Evolutionary conservation across 2,329 filamentous ascomycete species (phyloP), one percentile per base, ranked within the genome.

Genomic region (Microthyrium microscopicum): DNA sequence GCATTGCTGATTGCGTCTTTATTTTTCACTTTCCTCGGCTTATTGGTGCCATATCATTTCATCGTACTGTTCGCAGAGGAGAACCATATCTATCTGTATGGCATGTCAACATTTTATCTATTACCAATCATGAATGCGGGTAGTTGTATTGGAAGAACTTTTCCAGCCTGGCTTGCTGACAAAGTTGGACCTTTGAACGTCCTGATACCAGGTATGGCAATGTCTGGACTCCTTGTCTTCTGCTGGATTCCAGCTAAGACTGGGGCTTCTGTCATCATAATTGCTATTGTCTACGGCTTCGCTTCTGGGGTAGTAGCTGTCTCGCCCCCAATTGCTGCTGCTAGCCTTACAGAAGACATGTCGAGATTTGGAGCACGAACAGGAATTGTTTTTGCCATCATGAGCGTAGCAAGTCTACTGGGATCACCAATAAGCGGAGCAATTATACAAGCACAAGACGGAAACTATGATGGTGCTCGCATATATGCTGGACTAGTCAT

Each of bases 281-380:
- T 51, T 19, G 44, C 53, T 2, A 34, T 60, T 5, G 40, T 60
- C 27, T 51, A 49, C 35, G 60, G 59, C 13, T 58, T 61, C 44
- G 57, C 58, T 41, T 53, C 48, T 16, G 61, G 60, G 26, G 54
- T 56, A 26, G 52, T 62, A 43, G 52, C 61, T 28, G 48, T 56
- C 1, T 42, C 63, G 21, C 56, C 56, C 4, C 53, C 29, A 8
- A 32, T 29, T 33, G 20, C 18, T 8, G 29, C 26, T 13, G 19
- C 28, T 13, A 21, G 18, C 7, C n/a, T 18, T 7, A 7, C 33
- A 6, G 6, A 31, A 9, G 8, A 7, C 5, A 31, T 8, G 8
- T 8, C 9, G 19, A 35, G 25, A 20, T 33, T 33, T 33, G 34
- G 34, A 4, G 6, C 27, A 21, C 15, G 20, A 13, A 21, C 31